These are phyloP conservation scores for Blastomyces parvus DNA, from an alignment of 2,329 filamentous ascomycete genomes.

Conservation along the genomic window DNA sequence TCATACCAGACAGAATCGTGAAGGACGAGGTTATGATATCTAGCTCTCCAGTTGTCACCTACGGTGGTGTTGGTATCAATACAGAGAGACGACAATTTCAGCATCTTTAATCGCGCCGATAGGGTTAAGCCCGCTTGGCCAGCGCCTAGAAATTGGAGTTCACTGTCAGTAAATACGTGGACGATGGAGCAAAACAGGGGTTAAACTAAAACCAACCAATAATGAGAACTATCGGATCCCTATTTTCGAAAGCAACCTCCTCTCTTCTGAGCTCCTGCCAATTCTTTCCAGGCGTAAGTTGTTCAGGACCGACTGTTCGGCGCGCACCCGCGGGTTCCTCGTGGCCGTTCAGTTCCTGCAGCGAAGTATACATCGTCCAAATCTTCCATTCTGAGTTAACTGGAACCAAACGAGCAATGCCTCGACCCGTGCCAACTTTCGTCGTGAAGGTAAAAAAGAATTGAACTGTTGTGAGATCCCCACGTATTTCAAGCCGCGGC, in stretches of 20 bases:
- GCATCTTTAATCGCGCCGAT: constrained; percentile 33
- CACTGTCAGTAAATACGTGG: neutral
- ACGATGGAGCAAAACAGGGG: neutral
- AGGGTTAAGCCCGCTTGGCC: constrained; percentile 35
- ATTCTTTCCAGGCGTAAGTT: neutral
- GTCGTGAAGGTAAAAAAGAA: constrained; percentile 30
- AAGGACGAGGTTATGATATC: constrained; percentile 34
- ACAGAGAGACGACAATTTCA: constrained; percentile 34
- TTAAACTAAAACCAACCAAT: neutral
- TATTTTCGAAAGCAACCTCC: neutral
- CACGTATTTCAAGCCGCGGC: constrained; percentile 27
- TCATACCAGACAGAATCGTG: constrained; percentile 35
- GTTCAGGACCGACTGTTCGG: neutral
- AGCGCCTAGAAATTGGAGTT: neutral
- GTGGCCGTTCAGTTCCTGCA: constrained; percentile 29
- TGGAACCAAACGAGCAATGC: constrained; percentile 29
- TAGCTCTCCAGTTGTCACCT: constrained; percentile 43
- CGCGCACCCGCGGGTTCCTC: constrained; percentile 28
- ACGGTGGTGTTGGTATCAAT: constrained; percentile 40
- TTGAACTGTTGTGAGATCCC: constrained; percentile 26
- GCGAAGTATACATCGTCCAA: constrained; percentile 30
- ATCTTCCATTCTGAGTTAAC: constrained; percentile 26
- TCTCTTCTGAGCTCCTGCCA: neutral
- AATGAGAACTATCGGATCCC: neutral
- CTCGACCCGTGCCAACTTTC: constrained; percentile 27